These are phyloP conservation scores for Solanum hybrid DNA, from an alignment of 305 asterid genomes.

Conservation along the genomic window DNA sequence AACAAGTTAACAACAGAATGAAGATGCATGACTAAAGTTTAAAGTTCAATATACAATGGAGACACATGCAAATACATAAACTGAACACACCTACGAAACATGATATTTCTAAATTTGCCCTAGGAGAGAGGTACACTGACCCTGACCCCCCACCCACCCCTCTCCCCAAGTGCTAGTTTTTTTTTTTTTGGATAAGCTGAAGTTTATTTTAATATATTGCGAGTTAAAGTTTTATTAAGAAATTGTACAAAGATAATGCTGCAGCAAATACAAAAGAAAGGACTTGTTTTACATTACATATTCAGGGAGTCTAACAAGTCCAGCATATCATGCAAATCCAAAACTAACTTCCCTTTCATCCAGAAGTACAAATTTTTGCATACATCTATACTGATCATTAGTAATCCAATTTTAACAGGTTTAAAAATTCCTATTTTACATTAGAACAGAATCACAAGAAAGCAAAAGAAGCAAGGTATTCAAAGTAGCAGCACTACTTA, in stretches of 20 bases:
- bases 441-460: not conserved
- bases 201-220: not conserved
- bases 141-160: not conserved
- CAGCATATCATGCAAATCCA: not conserved
- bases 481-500: conserved; percentile 29
- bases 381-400: not conserved
- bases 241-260: not conserved
- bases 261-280: not conserved
- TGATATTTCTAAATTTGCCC: not conserved
- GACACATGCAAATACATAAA: not conserved
- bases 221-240: not conserved
- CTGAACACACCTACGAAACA: not conserved
- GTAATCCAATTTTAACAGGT: not conserved
- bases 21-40: not conserved
- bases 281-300: not conserved
- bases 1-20: not conserved
- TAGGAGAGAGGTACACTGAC: not conserved
- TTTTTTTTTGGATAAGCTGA: not conserved
- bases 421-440: not conserved
- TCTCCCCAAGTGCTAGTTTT: not conserved
- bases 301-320: not conserved
- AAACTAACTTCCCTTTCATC: not conserved
- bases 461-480: not conserved
- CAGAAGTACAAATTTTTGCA: not conserved
- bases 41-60: not conserved